These are phyloP conservation scores for Gossypium gossypioides DNA, from an alignment of 441 rosid genomes.

Conservation along the genomic window DNA sequence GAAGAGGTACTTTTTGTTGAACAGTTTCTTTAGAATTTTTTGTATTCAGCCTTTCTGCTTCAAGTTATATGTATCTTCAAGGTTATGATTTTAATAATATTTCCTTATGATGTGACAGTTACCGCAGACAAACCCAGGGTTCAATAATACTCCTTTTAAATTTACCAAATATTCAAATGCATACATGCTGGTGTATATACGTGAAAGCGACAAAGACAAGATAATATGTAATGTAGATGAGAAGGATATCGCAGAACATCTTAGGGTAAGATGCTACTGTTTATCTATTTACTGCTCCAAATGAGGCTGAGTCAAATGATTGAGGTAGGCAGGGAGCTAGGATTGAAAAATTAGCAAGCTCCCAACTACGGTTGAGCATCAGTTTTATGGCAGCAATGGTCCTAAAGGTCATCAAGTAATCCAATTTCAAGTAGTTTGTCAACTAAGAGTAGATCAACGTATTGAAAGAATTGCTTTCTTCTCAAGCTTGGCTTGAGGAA, in stretches of 20 bases:
- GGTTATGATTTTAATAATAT: conserved; percentile 1
- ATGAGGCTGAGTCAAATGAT: neutral
- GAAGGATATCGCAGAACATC: conserved; percentile 47
- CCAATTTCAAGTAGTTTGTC: conserved; percentile 10
- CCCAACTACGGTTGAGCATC: neutral
- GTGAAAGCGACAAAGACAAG: conserved; percentile 48
- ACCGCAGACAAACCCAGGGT: conserved; percentile 39
- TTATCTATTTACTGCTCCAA: conserved; percentile 4
- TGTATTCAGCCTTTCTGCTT: neutral
- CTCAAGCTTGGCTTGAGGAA: conserved; percentile 12
- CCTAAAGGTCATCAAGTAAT: neutral
- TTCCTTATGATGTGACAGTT: conserved; percentile 23
- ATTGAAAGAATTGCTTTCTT: conserved; percentile 4
- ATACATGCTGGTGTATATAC: conserved; percentile 50
- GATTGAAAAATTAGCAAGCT: conserved; percentile 6
- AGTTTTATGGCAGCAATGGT: neutral
- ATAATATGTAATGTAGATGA: conserved; percentile 46
- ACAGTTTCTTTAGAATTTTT: neutral
- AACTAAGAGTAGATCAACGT: neutral
- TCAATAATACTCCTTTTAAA: conserved; percentile 39
- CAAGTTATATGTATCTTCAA: neutral
- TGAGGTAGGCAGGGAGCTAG: neutral
- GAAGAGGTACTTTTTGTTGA: conserved; percentile 26
- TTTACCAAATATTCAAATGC: conserved; percentile 49
- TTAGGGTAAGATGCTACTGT: conserved; percentile 31